Evolutionary conservation across 768 basidiomycete species (phyloP), one percentile per base, ranked within the genome.

Genomic region (Kwoniella mangroviensis): DNA sequence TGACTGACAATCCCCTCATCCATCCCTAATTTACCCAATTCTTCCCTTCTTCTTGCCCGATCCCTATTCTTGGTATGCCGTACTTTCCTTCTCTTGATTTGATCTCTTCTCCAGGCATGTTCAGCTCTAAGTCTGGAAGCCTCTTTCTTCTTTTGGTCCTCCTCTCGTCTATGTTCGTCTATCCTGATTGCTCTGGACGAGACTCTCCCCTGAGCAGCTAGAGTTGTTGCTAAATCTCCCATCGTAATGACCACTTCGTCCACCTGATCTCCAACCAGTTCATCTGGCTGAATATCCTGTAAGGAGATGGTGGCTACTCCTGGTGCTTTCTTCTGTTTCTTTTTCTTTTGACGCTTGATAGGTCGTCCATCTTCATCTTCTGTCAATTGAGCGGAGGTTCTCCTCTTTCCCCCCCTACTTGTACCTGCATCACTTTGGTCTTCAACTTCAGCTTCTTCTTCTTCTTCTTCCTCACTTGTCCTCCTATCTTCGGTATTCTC

Each of bases 181-280:
- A 67, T 65, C 58, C 57, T 69, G 56, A 74, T 63, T 15, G 73
- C 72, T n/a, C 75, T 53, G 12, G 42, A 54, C 5, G 72, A 70
- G 11, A 76, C 67, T 40, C 61, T 63, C 3, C 72, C 72, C 26
- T 69, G 65, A 10, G 65, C 62, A 9, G 59, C 64, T 13, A 63
- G 26, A 2, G 57, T 59, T 1, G 71, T 72, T 7, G 74, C 71
- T 11, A 75, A 40, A 58, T 69, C 71, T 11, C 68, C 74, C 71
- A 75, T 75, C 3, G 71, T 72, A 11, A 70, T 68, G 21, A 61
- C 51, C 11, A 45, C 65, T 11, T 66, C 56, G 28, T 72, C 71
- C 24, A 70, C 55, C 28, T 67, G 43, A 13, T 66, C 71, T 21
- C 74, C 74, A 6, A 75, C 56, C 60, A 70, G 40, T 41, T 75